Evolutionary conservation across 345 rosid species (phyloP), one percentile per base, ranked within the genome.

Genomic region (Aurinia saxatilis): DNA sequence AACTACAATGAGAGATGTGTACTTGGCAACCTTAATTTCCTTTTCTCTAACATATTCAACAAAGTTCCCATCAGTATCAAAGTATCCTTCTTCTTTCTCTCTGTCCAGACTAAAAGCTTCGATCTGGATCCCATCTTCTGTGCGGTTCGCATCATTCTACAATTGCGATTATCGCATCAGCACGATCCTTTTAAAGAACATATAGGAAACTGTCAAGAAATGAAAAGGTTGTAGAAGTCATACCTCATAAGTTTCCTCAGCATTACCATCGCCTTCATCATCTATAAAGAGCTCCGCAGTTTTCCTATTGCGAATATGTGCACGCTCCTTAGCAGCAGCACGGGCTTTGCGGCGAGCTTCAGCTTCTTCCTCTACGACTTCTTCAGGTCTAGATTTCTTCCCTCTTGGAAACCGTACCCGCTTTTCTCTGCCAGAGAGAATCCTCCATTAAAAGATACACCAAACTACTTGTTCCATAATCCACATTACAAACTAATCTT

Each of bases 81-180:
- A 93, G 73, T 85, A 93, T 16, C 99, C 99, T 77, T 93, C 97
- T 78, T 93, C 95, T 65, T 95, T 85, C 80, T 93, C 99, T 73
- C 79, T 78, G 48, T 83, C 77, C 59, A 93, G 80, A 78, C 91
- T 93, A 72, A 93, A 93, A 56, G 99, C 96, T 62, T 93, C 99
- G 10, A 93, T 78, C 30, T 84, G 92, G 64, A 93, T 77, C 65
- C 99, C 97, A 82, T 93, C 97, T 39, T 90, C 95, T 14, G 78
- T 77, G 37, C 87, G 90, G 60, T 71, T 81, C 64, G 76, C 95
- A 67, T 80, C 78, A 39, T 77, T 81, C 99, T 93, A 85, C 72
- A 70, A 72, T n/a, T 75, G 71, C 67, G 38, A 81, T 59, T 47
- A 29, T 30, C 34, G n/a, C 27, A 71, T 75, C 70, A 78, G 39